Evolutionary conservation across 2,329 filamentous ascomycete species (phyloP).

Genomic region (Claviceps fusiformis): DNA sequence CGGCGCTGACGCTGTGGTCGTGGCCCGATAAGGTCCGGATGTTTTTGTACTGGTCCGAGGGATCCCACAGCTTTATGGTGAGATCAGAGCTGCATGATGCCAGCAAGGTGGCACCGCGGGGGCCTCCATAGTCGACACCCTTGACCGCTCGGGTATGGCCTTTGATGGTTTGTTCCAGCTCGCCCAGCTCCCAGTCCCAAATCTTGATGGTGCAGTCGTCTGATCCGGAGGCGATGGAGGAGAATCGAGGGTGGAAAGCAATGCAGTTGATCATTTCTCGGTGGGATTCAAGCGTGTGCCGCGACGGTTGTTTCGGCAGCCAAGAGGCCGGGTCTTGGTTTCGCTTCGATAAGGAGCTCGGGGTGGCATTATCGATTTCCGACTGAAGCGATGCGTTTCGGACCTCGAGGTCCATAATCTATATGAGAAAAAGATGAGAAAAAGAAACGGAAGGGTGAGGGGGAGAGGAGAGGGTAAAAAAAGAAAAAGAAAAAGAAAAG

Average conservation of each 20-base stretch:
- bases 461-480: too few relatives aligned
- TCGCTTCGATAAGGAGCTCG: conserved; percentile 50
- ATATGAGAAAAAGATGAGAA: neutral
- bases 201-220: conserved; percentile 93
- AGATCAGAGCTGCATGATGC: conserved; percentile 62
- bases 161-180: conserved; percentile 80
- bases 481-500: neutral
- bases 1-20: conserved; percentile 77
- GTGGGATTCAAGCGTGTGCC: conserved; percentile 74
- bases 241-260: conserved; percentile 86
- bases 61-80: conserved; percentile 93
- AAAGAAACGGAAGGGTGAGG: neutral
- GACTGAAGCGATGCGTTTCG: conserved; percentile 59
- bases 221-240: conserved; percentile 76
- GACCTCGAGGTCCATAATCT: conserved; percentile 91
- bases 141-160: conserved; percentile 81
- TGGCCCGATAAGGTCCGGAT: conserved; percentile 83
- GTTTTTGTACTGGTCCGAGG: conserved; percentile 82
- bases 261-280: conserved; percentile 71
- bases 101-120: conserved; percentile 56
- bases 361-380: conserved; percentile 75
- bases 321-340: conserved; percentile 77
- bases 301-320: conserved; percentile 71
- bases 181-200: conserved; percentile 92
- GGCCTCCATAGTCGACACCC: conserved; percentile 83